Evolutionary conservation across 129 eudicot species (phyloP).

Genomic region (Artemisia annua): DNA sequence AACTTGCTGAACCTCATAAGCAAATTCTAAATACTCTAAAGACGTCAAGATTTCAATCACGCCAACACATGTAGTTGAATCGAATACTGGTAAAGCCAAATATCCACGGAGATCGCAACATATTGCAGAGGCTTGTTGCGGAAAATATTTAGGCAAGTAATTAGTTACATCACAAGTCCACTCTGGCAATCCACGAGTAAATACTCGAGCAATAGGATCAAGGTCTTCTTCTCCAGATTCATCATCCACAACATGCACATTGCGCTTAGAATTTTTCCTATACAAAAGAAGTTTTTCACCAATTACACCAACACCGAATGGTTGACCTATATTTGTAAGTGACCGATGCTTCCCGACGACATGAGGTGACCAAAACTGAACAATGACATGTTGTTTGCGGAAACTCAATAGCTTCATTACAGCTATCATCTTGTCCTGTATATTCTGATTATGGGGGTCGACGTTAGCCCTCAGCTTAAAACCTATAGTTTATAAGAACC

Average conservation of each 20-base stretch:
- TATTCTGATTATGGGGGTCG: not conserved
- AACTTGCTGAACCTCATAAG: slow-evolving; percentile 8
- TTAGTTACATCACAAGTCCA: slow-evolving; percentile 6
- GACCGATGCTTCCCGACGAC: not conserved
- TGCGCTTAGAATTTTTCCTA: not conserved
- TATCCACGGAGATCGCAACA: slow-evolving; percentile 8
- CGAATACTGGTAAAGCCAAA: slow-evolving; percentile 2
- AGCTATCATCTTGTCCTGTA: not conserved
- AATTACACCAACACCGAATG: slow-evolving; percentile 2
- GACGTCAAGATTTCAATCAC: slow-evolving; percentile 5
- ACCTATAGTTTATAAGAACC: slow-evolving; percentile 2
- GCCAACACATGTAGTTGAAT: slow-evolving; percentile 3
- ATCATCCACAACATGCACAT: not conserved
- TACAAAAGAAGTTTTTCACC: not conserved
- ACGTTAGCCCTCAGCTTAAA: not conserved
- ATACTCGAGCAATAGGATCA: slow-evolving; percentile 11
- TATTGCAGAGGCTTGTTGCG: not conserved
- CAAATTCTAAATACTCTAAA: not conserved
- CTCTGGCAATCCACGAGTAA: slow-evolving; percentile 13
- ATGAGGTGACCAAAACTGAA: slow-evolving; percentile 12
- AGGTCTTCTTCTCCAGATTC: not conserved
- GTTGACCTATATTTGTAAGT: slow-evolving; percentile 8
- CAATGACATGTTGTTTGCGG: not conserved
- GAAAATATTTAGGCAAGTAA: not conserved
- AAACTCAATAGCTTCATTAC: not conserved